Percentiles rank a stretch among this genome's conserved stretches.
phyloP scores from a whole-genome alignment of 2,329 filamentous ascomycete genomes.

The Penicillium italicum region DNA sequence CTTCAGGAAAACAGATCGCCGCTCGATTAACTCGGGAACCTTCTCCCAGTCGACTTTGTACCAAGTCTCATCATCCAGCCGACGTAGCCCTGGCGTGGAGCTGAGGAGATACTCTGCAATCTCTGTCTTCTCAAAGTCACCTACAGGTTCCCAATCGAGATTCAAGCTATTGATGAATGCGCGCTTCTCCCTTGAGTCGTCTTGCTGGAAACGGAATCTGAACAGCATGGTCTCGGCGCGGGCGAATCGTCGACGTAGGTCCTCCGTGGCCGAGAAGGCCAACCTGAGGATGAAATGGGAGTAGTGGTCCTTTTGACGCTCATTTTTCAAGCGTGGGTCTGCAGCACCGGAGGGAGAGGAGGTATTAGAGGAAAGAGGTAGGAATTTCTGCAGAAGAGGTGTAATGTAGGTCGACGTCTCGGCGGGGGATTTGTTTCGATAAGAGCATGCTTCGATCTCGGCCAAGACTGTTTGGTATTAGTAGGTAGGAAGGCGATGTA shows the following conservation, averaged over 20 bases:
- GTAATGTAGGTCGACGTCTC: slow-evolving; percentile 84
- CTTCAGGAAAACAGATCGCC: slow-evolving; percentile 69
- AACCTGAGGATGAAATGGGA: slow-evolving; percentile 94
- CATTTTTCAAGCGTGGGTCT: slow-evolving; percentile 56
- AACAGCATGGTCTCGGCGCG: slow-evolving; percentile 89
- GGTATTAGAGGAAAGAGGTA: slow-evolving; percentile 74
- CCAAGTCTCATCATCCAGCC: slow-evolving; percentile 75
- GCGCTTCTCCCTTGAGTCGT: slow-evolving; percentile 68
- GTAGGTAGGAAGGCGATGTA: background rate
- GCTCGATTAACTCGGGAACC: slow-evolving; percentile 85
- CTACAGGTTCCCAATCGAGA: slow-evolving; percentile 79
- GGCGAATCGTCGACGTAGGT: slow-evolving; percentile 79
- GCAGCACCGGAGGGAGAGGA: slow-evolving; percentile 53
- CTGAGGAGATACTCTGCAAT: slow-evolving; percentile 61
- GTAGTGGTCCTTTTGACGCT: slow-evolving; percentile 94
- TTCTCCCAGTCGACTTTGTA: slow-evolving; percentile 96
- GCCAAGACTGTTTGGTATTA: slow-evolving; percentile 34
- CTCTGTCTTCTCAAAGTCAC: slow-evolving; percentile 72
- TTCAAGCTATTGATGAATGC: slow-evolving; percentile 73
- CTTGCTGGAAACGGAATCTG: slow-evolving; percentile 72
- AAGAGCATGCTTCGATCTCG: slow-evolving; percentile 81
- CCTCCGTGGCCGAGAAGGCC: slow-evolving; percentile 87
- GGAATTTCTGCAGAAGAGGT: slow-evolving; percentile 79
- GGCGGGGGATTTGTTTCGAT: slow-evolving; percentile 79
- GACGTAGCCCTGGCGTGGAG: slow-evolving; percentile 49